Evolutionary conservation across 148 eudicot species (phyloP).

Genomic region (Nyssa sinensis): DNA sequence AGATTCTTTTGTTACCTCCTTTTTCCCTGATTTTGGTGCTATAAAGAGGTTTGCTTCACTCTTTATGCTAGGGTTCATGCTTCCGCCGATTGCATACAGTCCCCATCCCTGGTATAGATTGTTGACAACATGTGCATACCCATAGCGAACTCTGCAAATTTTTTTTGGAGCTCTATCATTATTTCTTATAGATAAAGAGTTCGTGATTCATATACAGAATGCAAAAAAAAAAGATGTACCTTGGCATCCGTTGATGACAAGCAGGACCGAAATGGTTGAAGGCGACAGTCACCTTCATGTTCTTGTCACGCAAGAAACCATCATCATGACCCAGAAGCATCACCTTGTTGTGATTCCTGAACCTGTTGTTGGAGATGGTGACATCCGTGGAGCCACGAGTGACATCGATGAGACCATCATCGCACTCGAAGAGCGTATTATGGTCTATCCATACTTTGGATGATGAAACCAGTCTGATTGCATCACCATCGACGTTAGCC

Average conservation of each 20-base stretch:
- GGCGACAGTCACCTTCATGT: conserved; percentile 82
- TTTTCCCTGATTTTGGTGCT: conserved; percentile 51
- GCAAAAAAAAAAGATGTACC: conserved; percentile 33
- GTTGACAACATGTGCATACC: conserved; percentile 94
- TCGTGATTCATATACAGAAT: background rate
- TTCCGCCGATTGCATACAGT: conserved; percentile 82
- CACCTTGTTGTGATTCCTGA: conserved; percentile 74
- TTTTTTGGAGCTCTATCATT: no score
- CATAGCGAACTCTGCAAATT: conserved; percentile 61
- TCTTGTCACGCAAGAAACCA: conserved; percentile 48
- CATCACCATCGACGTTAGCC: conserved; percentile 64
- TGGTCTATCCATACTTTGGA: conserved; percentile 86
- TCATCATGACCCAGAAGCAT: conserved; percentile 90
- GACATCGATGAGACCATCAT: conserved; percentile 79
- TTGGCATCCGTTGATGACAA: conserved; percentile 88
- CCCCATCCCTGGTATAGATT: conserved; percentile 86
- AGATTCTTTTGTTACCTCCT: conserved; percentile 62
- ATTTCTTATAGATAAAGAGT: background rate
- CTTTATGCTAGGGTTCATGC: conserved; percentile 78
- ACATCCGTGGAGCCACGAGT: conserved; percentile 72
- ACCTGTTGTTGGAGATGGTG: conserved; percentile 85
- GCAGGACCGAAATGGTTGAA: conserved; percentile 79
- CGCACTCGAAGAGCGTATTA: conserved; percentile 57
- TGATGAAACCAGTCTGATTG: conserved; percentile 52
- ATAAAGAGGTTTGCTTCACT: conserved; percentile 77